Evolutionary conservation across 2,329 filamentous ascomycete species (phyloP), one percentile per base, ranked within the genome.

Genomic region (Colletotrichum sp.): DNA sequence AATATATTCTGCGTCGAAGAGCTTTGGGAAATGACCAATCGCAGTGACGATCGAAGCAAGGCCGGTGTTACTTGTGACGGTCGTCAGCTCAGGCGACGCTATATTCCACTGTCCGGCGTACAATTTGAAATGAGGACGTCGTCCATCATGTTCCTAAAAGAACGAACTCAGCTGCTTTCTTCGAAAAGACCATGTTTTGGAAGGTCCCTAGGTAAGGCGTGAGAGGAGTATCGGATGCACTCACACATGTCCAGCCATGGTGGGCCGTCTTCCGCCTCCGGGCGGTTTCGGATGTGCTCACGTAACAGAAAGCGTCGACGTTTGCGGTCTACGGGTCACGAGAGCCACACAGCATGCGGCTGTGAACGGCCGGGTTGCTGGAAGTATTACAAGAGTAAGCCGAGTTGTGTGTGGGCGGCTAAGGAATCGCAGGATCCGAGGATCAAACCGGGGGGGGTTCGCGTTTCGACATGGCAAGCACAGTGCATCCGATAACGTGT

Each of bases 71-170:
- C 82, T 84, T 66, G 25, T 8, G 28, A 60, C 43, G n/a, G 34
- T 18, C 27, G 34, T 77, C 43, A 79, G 74, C 39, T 52, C 13
- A 28, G n/a, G 27, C 18, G n/a, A 32, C 25, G 28, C 18, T n/a
- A 16, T n/a, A 4, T 65, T 4, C 52, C n/a, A 16, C 6, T 5
- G 43, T 3, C 10, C 1, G 7, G 79, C 81, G 62, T 65, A 83
- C 84, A 74, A 34, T 84, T 85, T 3, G 81, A 83, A 74, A 86
- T 84, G n/a, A 85, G 80, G 78, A 82, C 84, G 79, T 85, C 83
- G 79, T 86, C 83, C 84, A 85, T 85, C 83, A 85, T 84, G 71
- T 85, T 85, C 55, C 84, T 85, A 43, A 52, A 52, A 52, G 18
- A 10, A 22, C 15, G 34, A 25, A 34, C 18, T 15, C 6, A 25